Base-by-base conservation (phyloP, 345 rosid species). In the Acer campestre region DNA sequence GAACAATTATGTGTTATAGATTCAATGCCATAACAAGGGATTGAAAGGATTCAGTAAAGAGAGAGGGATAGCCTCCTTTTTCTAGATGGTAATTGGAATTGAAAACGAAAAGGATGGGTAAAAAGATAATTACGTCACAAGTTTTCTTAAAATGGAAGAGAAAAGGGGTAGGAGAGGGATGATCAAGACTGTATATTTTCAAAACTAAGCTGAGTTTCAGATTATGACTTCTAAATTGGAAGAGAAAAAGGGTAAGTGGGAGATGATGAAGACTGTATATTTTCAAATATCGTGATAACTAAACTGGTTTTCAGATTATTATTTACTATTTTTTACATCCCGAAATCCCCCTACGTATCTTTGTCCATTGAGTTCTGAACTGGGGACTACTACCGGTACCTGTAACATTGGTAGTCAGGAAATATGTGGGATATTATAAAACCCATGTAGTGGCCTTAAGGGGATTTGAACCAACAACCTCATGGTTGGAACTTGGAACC, bases 1-100 rank as follows among this genome's bases (percentile, higher is more conserved):
- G 49, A n/a, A 55, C 56, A 78, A 67, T 63, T 17, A 68, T 29
- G 67, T 58, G 22, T 42, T 71, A 27, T 3, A 29, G 17, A 55
- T 67, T 63, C 44, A 72, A 20, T 40, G 35, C 31, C 20, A 40
- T 59, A 35, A 53, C n/a, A 53, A 59, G 27, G 10, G 63, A 9
- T 40, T 62, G 31, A 18, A 53, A 7, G 17, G 27, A n/a, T 56
- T 20, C 42, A n/a, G 51, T n/a, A 48, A 18, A 3, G 17, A 10
- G 23, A 6, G 22, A 59, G 35, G 49, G 10, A 66, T 38, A 12
- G 13, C 44, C 65, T 27, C 18, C 16, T 59, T 58, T 58, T 40
- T 35, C 20, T 40, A 40, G 67, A 59, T 49, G 23, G 8, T 53
- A 35, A 72, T n/a, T 20, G 14, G 62, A 59, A 9, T 73, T 1